A percentile compares a stretch with the other conserved stretches of the same genome.
phyloP scores from a whole-genome alignment of 75 land plant species.

The Ceratopteris richardii region DNA sequence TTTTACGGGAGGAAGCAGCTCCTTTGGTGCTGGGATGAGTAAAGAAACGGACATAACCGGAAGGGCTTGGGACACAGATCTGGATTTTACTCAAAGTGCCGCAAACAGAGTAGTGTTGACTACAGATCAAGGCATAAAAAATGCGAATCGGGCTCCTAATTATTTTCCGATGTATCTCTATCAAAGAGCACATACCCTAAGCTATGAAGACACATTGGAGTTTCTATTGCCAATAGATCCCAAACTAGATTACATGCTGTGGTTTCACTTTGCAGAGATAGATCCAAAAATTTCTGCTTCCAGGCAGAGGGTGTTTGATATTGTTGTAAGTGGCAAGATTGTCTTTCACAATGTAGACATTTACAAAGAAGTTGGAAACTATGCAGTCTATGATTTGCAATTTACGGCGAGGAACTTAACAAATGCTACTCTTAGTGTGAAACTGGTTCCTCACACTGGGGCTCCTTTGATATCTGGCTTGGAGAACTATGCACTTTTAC shows the following conservation, averaged over 20 bases:
- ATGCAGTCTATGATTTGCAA: conserved; percentile 48
- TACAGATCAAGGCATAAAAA: conserved; percentile 24
- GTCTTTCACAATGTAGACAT: conserved; percentile 52
- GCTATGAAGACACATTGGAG: conserved; percentile 27
- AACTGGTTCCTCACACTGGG: conserved; percentile 53
- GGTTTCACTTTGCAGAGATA: conserved; percentile 98
- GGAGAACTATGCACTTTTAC: conserved; percentile 84
- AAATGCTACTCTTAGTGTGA: conserved; percentile 41
- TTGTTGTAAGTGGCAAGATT: conserved; percentile 38
- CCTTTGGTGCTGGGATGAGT: conserved; percentile 83
- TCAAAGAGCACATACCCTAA: conserved; percentile 44
- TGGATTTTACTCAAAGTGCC: conserved; percentile 10
- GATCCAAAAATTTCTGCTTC: conserved; percentile 47
- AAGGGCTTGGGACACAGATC: conserved; percentile 74
- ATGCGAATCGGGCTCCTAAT: conserved; percentile 44
- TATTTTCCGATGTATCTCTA: conserved; percentile 70
- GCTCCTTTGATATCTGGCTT: conserved; percentile 59
- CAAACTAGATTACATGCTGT: conserved; percentile 73
- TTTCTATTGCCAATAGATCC: conserved; percentile 64
- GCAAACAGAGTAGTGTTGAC: conserved; percentile 14
- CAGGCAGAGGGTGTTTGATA: conserved; percentile 79
- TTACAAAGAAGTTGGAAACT: conserved; percentile 57
- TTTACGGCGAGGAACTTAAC: conserved; percentile 57
- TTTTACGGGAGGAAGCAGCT: conserved; percentile 38
- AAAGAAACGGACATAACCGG: conserved; percentile 55